Percentiles rank a stretch among this genome's conserved stretches.
Evolutionary conservation across 805 yeast species (phyloP).

Genomic region (Wickerhamomyces hampshirensis): DNA sequence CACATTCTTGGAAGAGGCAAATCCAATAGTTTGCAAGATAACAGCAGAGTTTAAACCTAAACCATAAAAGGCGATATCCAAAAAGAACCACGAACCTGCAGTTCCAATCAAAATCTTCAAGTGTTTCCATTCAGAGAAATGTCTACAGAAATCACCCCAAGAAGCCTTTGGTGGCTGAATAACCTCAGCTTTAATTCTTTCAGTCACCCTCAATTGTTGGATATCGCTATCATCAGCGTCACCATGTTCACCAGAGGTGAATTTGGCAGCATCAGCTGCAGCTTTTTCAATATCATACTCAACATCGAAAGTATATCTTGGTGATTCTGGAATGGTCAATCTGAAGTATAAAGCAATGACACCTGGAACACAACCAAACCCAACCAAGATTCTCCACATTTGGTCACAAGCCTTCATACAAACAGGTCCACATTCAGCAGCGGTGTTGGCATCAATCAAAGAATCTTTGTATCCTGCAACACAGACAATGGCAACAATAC

Average conservation of each 20-base stretch:
- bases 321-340: constrained; percentile 92
- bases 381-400: constrained; percentile 91
- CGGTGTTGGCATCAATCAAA: constrained; percentile 47
- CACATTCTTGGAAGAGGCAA: constrained; percentile 64
- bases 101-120: constrained; percentile 82
- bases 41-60: constrained; percentile 76
- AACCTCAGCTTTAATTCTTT: constrained; percentile 48
- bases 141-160: constrained; percentile 60
- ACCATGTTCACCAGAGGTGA: constrained; percentile 45
- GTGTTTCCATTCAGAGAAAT: constrained; percentile 81
- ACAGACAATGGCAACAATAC: constrained; percentile 72
- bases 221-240: constrained; percentile 41
- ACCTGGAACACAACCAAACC: constrained; percentile 91
- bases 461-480: constrained; percentile 72
- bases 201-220: constrained; percentile 41
- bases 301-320: constrained; percentile 83
- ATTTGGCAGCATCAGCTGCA: constrained; percentile 51
- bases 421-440: constrained; percentile 54
- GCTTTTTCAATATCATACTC: constrained; percentile 52
- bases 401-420: constrained; percentile 82
- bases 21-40: constrained; percentile 80
- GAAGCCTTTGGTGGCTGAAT: constrained; percentile 77
- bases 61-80: constrained; percentile 91
- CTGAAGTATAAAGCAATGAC: constrained; percentile 79
- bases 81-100: constrained; percentile 86